Evolutionary conservation across 2,329 filamentous ascomycete genomes (phyloP).

Genomic region (Penicillium sp.): DNA sequence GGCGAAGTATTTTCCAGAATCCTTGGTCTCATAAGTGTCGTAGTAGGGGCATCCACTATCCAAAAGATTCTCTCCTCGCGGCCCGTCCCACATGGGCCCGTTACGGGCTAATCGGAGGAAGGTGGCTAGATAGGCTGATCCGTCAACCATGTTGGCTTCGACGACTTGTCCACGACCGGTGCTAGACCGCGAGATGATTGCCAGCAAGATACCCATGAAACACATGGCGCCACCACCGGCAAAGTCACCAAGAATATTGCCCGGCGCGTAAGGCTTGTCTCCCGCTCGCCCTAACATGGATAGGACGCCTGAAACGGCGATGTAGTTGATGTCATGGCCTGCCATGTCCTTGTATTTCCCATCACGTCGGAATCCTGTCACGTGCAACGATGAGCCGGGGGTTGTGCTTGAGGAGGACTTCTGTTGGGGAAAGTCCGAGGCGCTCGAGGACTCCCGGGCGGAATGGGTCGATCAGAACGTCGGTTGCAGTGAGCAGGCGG

Average conservation of each 20-base stretch:
- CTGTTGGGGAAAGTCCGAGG: slow-evolving; percentile 66
- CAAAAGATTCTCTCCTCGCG: slow-evolving; percentile 69
- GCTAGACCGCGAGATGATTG: slow-evolving; percentile 60
- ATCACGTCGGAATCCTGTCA: slow-evolving; percentile 86
- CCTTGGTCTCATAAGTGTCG: slow-evolving; percentile 78
- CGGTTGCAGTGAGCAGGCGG: slow-evolving; percentile 57
- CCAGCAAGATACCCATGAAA: slow-evolving; percentile 75
- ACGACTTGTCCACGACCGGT: slow-evolving; percentile 78
- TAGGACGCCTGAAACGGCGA: slow-evolving; percentile 78
- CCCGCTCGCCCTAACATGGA: slow-evolving; percentile 66
- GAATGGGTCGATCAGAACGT: slow-evolving; percentile 89
- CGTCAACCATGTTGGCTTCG: slow-evolving; percentile 96
- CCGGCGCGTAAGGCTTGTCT: slow-evolving; percentile 70
- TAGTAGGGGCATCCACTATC: slow-evolving; percentile 87
- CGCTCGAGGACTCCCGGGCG: slow-evolving; percentile 86
- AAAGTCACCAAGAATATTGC: slow-evolving; percentile 84
- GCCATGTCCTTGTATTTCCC: slow-evolving; percentile 84
- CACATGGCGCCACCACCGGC: slow-evolving; percentile 80
- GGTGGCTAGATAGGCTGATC: slow-evolving; percentile 68
- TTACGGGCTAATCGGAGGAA: slow-evolving; percentile 67
- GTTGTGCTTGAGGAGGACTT: slow-evolving; percentile 61
- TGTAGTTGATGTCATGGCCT: slow-evolving; percentile 94
- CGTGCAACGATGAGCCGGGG: slow-evolving; percentile 73
- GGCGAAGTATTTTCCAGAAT: slow-evolving; percentile 68
- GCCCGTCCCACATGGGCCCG: slow-evolving; percentile 56